Conservation (phyloP, 768 basidiomycete species). For the Floccularia luteovirens region DNA sequence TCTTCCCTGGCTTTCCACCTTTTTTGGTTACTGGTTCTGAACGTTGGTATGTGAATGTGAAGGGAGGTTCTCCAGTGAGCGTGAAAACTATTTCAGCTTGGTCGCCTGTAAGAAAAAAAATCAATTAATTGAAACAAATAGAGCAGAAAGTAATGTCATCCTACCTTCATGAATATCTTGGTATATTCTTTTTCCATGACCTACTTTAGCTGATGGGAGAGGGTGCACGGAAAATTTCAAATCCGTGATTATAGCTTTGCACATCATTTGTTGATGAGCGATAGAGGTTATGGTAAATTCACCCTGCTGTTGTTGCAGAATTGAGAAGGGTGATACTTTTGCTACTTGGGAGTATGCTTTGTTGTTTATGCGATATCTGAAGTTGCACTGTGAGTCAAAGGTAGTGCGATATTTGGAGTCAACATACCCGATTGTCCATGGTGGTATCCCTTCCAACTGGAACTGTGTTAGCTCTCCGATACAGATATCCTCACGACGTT, state of each 20-base stretch:
- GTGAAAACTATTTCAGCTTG: constrained; percentile 93
- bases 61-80: constrained; percentile 87
- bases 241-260: constrained; percentile 75
- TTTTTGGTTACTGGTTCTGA: constrained; percentile 65
- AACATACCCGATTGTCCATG: constrained; percentile 81
- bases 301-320: constrained; percentile 75
- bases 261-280: constrained; percentile 90
- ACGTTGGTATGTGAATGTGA: constrained; percentile 92
- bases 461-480: constrained; percentile 88
- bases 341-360: constrained; percentile 68
- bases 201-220: constrained; percentile 84
- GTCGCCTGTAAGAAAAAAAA: constrained; percentile 46
- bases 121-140: constrained; percentile 1
- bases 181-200: constrained; percentile 71
- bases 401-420: constrained; percentile 8
- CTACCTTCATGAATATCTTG: constrained; percentile 89
- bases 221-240: constrained; percentile 68
- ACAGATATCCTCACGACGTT: constrained; percentile 74
- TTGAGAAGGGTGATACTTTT: constrained; percentile 77
- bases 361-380: constrained; percentile 76
- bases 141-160: constrained; percentile 5
- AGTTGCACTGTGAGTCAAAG: background rate
- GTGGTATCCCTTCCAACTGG: constrained; percentile 88
- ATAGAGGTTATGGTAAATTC: constrained; percentile 83
- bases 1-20: constrained; percentile 62